Percentiles rank a stretch among this genome's conserved stretches.
Evolutionary conservation across 768 basidiomycete genomes (phyloP).

Genomic region (Piloderma croceum): DNA sequence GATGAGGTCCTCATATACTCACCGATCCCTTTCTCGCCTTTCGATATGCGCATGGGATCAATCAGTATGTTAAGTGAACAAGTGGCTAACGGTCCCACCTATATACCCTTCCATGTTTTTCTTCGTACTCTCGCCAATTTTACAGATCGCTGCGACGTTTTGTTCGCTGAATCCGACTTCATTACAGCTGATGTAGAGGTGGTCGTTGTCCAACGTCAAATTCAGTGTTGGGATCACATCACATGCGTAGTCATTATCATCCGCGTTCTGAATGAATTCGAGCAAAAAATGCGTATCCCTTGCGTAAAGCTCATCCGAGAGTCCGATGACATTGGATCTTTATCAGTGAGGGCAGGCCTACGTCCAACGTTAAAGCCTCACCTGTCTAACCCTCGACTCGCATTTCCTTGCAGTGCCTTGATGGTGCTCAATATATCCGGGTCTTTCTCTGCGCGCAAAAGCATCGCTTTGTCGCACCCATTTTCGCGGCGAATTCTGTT

Average conservation of each 20-base stretch:
- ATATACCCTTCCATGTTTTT: constrained; percentile 8
- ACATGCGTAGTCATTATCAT: constrained; percentile 17
- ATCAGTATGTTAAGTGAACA: not conserved
- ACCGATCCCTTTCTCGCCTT: constrained; percentile 26
- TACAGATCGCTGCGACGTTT: constrained; percentile 21
- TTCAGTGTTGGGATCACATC: constrained; percentile 9
- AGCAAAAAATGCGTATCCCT: constrained; percentile 22
- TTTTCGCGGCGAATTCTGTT: not conserved
- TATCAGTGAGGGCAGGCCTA: not conserved
- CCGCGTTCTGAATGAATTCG: constrained; percentile 24
- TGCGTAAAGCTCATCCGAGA: constrained; percentile 19
- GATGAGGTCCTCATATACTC: too few species aligned
- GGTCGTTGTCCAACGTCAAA: constrained; percentile 7
- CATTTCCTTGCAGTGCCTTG: not conserved
- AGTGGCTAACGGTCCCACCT: constrained; percentile 5
- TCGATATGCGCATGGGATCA: too few species aligned
- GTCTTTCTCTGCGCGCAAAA: not conserved
- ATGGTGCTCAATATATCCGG: not conserved
- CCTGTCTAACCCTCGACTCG: not conserved
- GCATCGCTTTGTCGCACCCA: not conserved
- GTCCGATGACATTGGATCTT: constrained; percentile 2
- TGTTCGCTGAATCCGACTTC: constrained; percentile 16
- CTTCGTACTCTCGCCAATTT: constrained; percentile 22
- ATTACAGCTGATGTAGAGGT: constrained; percentile 17
- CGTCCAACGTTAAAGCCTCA: not conserved